These are phyloP conservation scores for Nitzschia putrida DNA, from an alignment of 108 stramenopile species.

Conservation along the genomic window DNA sequence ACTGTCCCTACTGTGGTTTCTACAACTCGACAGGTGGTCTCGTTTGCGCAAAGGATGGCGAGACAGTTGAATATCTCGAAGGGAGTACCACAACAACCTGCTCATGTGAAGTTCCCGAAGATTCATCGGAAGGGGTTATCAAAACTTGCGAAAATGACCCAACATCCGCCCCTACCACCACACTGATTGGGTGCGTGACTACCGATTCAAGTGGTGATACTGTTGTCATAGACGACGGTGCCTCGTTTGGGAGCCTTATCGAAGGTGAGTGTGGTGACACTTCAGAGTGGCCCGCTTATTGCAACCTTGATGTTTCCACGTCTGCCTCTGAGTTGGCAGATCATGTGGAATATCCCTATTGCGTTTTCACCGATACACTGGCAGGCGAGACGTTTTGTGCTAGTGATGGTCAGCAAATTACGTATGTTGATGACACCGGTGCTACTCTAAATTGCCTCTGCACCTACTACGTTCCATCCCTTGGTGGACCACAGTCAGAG, in stretches of 20 bases:
- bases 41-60: constrained; percentile 3
- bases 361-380: constrained; percentile 17
- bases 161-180: neutral
- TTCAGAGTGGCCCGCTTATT: constrained; percentile 8
- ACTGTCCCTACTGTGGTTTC: constrained; percentile 22
- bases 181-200: neutral
- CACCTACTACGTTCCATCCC: constrained; percentile 1
- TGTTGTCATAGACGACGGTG: constrained; percentile 15
- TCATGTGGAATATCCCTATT: constrained; percentile 24
- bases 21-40: neutral
- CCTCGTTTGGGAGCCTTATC: constrained; percentile 19
- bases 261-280: constrained; percentile 7
- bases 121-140: neutral
- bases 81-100: neutral
- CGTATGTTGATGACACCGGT: constrained; percentile 14
- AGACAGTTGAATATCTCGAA: constrained; percentile 12
- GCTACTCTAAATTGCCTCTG: neutral
- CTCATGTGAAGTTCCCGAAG: constrained; percentile 11
- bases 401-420: constrained; percentile 5
- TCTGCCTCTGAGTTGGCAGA: neutral
- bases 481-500: constrained; percentile 6
- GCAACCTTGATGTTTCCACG: neutral
- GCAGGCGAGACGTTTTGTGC: constrained; percentile 8
- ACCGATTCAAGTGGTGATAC: constrained; percentile 10
- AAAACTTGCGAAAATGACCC: constrained; percentile 6